Base-by-base conservation (phyloP, 1,284 basidiomycete species). In the Ceratobasidium sp. region DNA sequence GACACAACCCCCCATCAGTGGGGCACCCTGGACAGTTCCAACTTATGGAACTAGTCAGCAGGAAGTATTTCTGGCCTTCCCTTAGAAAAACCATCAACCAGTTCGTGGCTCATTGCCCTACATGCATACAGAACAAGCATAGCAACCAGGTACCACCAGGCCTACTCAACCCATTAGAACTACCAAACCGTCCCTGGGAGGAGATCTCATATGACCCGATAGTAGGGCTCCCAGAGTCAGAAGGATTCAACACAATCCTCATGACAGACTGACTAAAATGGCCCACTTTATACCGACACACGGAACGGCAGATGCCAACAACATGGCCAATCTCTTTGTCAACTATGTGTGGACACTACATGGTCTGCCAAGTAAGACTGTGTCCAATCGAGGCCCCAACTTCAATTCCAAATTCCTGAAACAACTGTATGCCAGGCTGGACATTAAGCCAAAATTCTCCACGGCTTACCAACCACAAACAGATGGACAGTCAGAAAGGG, bases 281-380 rank as follows among this genome's bases (percentile, higher is more conserved):
- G n/a, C n/a, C n/a, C n/a, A n/a, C n/a, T n/a, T n/a, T n/a, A n/a
- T n/a, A n/a, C n/a, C n/a, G n/a, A n/a, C n/a, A n/a, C n/a, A 1
- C 70, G 14, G 16, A 44, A 71, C 21, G 72, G 66, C 18, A 21
- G 33, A 61, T 33, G 53, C 28, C 1, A 28, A 49, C 11, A 25
- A 58, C 21, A 30, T 53, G 18, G 72, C 51, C 5, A 54, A 73
- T 12, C 66, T 70, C 14, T 70, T 73, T 53, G 53, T 73, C 16
- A 40, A 73, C 46, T 28, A 25, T 59, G 66, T 70, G 23, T 73
- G 51, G 53, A 67, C 61, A 36, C 63, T 73, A 21, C 72, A 73
- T 40, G 64, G 64, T 28, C 23, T 69, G 23, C 72, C 66, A 4
- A 38, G 38, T 7, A 33, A 58, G 28, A 49, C 54, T 8, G 42